Conservation (phyloP, 225 moss, liverwort and hornwort species). For the Ulota crispa region DNA sequence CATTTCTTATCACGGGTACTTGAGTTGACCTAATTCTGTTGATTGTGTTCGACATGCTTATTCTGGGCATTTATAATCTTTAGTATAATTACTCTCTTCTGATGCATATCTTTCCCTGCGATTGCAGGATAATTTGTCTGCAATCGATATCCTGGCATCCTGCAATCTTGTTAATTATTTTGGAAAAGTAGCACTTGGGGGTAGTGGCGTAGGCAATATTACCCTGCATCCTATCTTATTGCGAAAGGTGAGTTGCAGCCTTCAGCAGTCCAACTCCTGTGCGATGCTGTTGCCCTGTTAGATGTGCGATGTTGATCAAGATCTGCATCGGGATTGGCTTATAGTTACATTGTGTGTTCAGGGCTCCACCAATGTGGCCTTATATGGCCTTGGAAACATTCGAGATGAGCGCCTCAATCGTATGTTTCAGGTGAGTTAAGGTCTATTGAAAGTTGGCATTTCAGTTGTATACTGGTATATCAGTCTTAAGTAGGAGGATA, state of each 20-base stretch:
- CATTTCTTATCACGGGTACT: neutral
- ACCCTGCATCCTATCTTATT: constrained; percentile 87
- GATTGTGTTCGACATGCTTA: constrained; percentile 7
- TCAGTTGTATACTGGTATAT: neutral
- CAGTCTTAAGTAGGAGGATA: neutral
- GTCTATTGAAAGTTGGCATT: constrained; percentile 10
- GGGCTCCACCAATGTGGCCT: constrained; percentile 90
- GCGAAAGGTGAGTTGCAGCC: constrained; percentile 61
- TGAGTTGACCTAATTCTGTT: neutral
- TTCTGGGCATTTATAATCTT: neutral
- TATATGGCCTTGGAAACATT: constrained; percentile 98
- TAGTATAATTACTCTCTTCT: constrained; percentile 2
- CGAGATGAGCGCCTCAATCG: constrained; percentile 99
- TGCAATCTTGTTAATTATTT: constrained; percentile 99
- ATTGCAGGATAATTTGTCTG: constrained; percentile 90
- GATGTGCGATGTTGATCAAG: neutral
- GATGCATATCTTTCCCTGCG: constrained; percentile 13
- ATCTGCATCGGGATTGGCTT: constrained; percentile 16
- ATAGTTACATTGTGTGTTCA: constrained; percentile 34
- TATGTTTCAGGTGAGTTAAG: constrained; percentile 85
- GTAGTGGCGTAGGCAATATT: constrained; percentile 88
- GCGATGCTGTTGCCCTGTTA: neutral
- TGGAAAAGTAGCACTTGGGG: constrained; percentile 92
- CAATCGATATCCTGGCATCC: constrained; percentile 89
- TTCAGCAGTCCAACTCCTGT: constrained; percentile 1